Base-by-base conservation (phyloP, 23 red algal species). In the Gracilaria domingensis region DNA sequence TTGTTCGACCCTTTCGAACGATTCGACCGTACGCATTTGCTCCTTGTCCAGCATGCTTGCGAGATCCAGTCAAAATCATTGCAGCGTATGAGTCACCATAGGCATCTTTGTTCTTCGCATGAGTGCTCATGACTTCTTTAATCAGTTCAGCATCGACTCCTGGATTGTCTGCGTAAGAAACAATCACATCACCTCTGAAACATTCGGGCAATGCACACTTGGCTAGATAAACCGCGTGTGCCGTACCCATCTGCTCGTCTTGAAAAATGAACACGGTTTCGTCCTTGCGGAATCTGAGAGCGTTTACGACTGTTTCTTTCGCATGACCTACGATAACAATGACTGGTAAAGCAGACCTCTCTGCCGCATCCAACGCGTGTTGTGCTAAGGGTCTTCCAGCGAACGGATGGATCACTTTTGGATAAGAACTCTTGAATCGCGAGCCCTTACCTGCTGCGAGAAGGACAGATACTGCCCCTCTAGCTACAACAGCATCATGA, bases 121-220 rank as follows among this genome's bases (percentile, higher is more conserved):
- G 75, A 37, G 54, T 86, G 0, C 61, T 57, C 26, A 95, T 55
- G 7, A 95, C 64, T 24, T 81, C 84, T 24, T 70, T 37, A 58
- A 98, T 25, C 85, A 96, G 75, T 50, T 50, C 45, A 28, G 54
- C 36, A 84, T 98, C 93, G n/a, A 98, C 83, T 29, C 97, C 97
- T 38, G 97, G 97, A 88, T 94, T 95, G 69, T 98, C 97, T 30
- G 93, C 97, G 56, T 94, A 98, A 9, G 93, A 82, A 59, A 98
- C 84, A 23, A 98, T 37, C 60, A 98, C 53, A 23, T 96, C 89
- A 8, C 97, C 97, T 23, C 35, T 48, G 53, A 69, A 98, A 23
- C 38, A 23, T 17, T 77, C 42, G 29, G 97, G 97, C 66, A 98
- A 54, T 26, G 93, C 91, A 53, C 54, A 75, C 36, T 91, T 72